A percentile compares a stretch with the other conserved stretches of the same genome.
Evolutionary conservation across 306 rosid species (phyloP).

Genomic region (Oxytropis ochrocephala): DNA sequence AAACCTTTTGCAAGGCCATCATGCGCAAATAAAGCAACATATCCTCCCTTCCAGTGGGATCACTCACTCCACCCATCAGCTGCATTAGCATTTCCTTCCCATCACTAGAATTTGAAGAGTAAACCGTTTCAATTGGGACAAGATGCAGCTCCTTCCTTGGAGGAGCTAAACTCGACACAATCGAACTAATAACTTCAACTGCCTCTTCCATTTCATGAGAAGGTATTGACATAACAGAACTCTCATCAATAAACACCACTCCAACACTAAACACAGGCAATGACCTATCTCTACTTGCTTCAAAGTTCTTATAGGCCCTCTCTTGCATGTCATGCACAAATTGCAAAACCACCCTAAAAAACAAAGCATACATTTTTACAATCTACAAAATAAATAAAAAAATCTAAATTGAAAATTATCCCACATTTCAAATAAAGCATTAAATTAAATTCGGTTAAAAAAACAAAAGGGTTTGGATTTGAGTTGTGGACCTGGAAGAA

Average conservation of each 20-base stretch:
- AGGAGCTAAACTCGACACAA: slow-evolving; percentile 51
- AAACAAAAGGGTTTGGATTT: background rate
- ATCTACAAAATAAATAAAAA: background rate
- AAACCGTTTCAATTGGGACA: slow-evolving; percentile 60
- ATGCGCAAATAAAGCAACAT: slow-evolving; percentile 59
- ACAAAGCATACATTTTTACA: background rate
- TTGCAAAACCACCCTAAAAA: slow-evolving; percentile 72
- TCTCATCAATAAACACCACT: slow-evolving; percentile 75
- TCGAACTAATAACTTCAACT: slow-evolving; percentile 33
- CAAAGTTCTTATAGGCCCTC: slow-evolving; percentile 73
- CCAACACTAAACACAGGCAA: slow-evolving; percentile 87
- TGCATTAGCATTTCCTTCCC: slow-evolving; percentile 42
- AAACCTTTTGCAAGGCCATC: slow-evolving; percentile 81
- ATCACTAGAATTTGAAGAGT: slow-evolving; percentile 41
- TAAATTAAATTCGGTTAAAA: background rate
- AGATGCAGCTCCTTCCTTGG: slow-evolving; percentile 62
- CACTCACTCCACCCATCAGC: slow-evolving; percentile 42
- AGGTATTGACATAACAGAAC: slow-evolving; percentile 38
- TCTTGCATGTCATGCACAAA: slow-evolving; percentile 83
- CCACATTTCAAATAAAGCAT: background rate
- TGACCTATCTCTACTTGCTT: slow-evolving; percentile 84
- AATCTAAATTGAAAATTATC: background rate
- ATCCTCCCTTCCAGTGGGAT: slow-evolving; percentile 86
- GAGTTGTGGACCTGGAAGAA: slow-evolving; percentile 58
- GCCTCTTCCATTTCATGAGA: slow-evolving; percentile 35